Evolutionary conservation across 352 stramenopile genomes (phyloP), one percentile per base, ranked within the genome.

Genomic region (Phytophthora litchii): DNA sequence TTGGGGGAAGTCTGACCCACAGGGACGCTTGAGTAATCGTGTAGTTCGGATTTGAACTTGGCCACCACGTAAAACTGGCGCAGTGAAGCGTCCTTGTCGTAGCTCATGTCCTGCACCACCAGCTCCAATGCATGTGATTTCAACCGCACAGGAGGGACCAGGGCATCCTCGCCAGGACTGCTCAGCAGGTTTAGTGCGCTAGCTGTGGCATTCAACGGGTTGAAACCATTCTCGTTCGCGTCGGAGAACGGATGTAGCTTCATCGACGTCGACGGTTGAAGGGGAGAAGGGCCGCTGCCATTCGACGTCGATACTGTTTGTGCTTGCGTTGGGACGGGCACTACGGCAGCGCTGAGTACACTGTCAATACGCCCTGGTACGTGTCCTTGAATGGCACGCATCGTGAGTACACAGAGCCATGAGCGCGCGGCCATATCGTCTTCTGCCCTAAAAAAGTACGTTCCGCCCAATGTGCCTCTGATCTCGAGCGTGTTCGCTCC

Each of bases 1-100:
- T 79, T 86, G n/a, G 86, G 80, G 11, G 75, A 76, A 4, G 83
- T 91, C 57, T 94, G 86, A 0, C 83, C 83, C 19, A 94, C 86
- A 3, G 86, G 83, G 13, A 91, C 72, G 23, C 70, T 62, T 19
- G 81, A 85, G 38, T 90, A 85, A 54, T 91, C 80, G 41, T 94
- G 86, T 20, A 91, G 60, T 48, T 92, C 83, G 35, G 86, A 92
- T 50, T 92, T 89, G 54, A 91, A 94, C 65, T 92, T 92, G 63
- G 84, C 71, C 20, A 94, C 86, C 13, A 91, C 71, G 74, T 92
- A 94, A 54, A 92, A 92, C 55, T 92, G 83, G 14, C 86, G 86
- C 51, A 92, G 44, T 17, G 81, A 74, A 8, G 80, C 74, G 35
- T 94, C 86, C 44, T 89, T 92, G 36, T 74, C 59, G 49, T 92